Evolutionary conservation across 2,329 filamentous ascomycete species (phyloP).

Genomic region (Cladosporium sp.): DNA sequence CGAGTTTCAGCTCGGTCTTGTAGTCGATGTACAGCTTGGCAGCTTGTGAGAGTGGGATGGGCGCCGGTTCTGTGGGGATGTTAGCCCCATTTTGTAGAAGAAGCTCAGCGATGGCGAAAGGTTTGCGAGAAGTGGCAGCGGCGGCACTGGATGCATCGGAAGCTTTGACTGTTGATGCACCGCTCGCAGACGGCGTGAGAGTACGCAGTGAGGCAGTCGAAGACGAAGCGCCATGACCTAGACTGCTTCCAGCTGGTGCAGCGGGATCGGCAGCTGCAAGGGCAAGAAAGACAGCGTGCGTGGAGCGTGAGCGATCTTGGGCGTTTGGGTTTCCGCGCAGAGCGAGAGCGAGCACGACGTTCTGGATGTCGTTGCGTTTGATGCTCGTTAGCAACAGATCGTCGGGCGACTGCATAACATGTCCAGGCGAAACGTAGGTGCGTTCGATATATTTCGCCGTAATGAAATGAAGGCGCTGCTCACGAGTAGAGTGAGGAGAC

Average conservation of each 20-base stretch:
- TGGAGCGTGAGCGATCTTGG: constrained; percentile 77
- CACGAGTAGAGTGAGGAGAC: constrained; percentile 69
- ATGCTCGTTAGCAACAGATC: constrained; percentile 88
- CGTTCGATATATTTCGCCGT: constrained; percentile 89
- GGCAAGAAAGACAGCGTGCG: constrained; percentile 84
- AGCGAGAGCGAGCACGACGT: constrained; percentile 85
- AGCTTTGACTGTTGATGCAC: constrained; percentile 20
- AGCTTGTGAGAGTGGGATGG: constrained; percentile 75
- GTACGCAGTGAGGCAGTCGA: constrained; percentile 34
- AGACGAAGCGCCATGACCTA: constrained; percentile 26
- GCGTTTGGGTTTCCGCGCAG: constrained; percentile 83
- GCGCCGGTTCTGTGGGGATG: constrained; percentile 68
- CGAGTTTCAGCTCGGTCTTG: constrained; percentile 51
- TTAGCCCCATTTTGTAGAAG: constrained; percentile 91
- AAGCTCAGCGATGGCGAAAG: constrained; percentile 87
- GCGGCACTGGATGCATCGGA: constrained; percentile 34
- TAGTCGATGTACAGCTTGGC: constrained; percentile 82
- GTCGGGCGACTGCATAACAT: constrained; percentile 67
- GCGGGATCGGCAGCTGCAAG: constrained; percentile 90
- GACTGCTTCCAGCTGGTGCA: constrained; percentile 47
- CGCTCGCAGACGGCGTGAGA: constrained; percentile 17
- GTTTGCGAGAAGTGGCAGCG: constrained; percentile 40
- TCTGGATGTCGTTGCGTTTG: constrained; percentile 93
- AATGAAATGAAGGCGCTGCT: constrained; percentile 91
- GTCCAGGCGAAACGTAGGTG: constrained; percentile 70